Percentiles rank a stretch among this genome's conserved stretches.
These are phyloP conservation scores for Endothia cerciana DNA, from an alignment of 2,329 filamentous ascomycete genomes.

Conservation along the genomic window DNA sequence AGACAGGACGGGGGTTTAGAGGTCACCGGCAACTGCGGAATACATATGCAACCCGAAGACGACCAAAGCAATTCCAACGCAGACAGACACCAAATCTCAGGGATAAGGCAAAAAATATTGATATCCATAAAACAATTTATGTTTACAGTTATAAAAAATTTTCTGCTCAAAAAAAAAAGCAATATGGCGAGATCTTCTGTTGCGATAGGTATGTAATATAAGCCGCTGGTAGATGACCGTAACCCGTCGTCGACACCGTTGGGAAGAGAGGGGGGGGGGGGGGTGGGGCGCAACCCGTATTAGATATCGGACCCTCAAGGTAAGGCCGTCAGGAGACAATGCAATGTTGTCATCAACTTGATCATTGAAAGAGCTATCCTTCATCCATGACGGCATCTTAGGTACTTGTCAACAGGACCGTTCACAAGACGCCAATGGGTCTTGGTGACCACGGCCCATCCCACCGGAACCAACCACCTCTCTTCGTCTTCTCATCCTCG, in stretches of 20 bases:
- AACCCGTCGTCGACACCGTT: background rate
- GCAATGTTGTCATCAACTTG: background rate
- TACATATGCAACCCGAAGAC: background rate
- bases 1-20: background rate
- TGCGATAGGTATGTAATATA: too few species aligned
- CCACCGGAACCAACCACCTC: slow-evolving; percentile 51
- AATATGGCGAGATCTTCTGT: too few species aligned
- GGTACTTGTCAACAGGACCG: background rate
- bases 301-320: background rate
- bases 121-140: too few species aligned
- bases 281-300: background rate
- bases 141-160: too few species aligned
- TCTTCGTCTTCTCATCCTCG: slow-evolving; percentile 23
- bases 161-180: too few species aligned
- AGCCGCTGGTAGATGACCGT: too few species aligned
- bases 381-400: background rate
- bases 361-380: background rate
- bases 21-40: slow-evolving; percentile 11
- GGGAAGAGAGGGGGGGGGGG: too few species aligned
- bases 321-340: background rate
- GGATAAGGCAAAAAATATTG: background rate
- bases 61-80: background rate
- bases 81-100: background rate
- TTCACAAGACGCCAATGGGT: slow-evolving; percentile 59
- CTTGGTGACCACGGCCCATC: slow-evolving; percentile 59